Conservation (phyloP, 2,329 filamentous ascomycete genomes). For the Botrytis byssoidea region DNA sequence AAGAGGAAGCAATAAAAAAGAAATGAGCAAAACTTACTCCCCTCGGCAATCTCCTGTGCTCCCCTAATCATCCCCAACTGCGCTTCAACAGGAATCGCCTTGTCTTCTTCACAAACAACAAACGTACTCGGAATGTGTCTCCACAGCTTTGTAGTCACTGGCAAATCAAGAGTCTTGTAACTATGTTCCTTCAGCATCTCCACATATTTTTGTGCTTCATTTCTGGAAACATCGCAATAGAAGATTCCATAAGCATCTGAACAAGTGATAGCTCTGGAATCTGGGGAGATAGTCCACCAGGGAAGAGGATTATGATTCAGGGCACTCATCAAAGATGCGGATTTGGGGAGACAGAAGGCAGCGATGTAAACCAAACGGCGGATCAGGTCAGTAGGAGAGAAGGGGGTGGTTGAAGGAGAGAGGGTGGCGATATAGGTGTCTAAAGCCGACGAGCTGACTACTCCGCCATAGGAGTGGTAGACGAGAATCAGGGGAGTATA, state of each 20-base stretch:
- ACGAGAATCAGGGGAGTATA: conserved; percentile 43
- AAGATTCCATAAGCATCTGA: conserved; percentile 34
- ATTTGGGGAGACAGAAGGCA: conserved; percentile 26
- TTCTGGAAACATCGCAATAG: conserved; percentile 40
- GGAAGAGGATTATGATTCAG: conserved; percentile 22
- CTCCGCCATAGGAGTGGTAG: conserved; percentile 44
- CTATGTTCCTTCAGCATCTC: conserved; percentile 36
- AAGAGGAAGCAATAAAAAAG: not conserved
- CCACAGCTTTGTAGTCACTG: conserved; percentile 41
- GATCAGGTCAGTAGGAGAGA: not conserved
- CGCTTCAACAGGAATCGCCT: conserved; percentile 39
- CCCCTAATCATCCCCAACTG: conserved; percentile 42
- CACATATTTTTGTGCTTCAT: conserved; percentile 27
- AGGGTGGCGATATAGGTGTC: conserved; percentile 32
- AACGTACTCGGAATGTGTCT: conserved; percentile 44
- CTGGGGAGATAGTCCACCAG: conserved; percentile 24
- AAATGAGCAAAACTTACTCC: not conserved
- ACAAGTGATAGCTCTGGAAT: conserved; percentile 23
- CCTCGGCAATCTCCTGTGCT: conserved; percentile 18
- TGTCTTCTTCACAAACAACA: conserved; percentile 43
- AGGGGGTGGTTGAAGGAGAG: not conserved
- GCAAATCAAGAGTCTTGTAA: conserved; percentile 32
- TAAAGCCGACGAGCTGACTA: conserved; percentile 40
- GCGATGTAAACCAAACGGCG: conserved; percentile 8
- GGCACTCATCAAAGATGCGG: conserved; percentile 25